Evolutionary conservation across 257 asterid species (phyloP), one percentile per base, ranked within the genome.

Genomic region (Vinca minor): DNA sequence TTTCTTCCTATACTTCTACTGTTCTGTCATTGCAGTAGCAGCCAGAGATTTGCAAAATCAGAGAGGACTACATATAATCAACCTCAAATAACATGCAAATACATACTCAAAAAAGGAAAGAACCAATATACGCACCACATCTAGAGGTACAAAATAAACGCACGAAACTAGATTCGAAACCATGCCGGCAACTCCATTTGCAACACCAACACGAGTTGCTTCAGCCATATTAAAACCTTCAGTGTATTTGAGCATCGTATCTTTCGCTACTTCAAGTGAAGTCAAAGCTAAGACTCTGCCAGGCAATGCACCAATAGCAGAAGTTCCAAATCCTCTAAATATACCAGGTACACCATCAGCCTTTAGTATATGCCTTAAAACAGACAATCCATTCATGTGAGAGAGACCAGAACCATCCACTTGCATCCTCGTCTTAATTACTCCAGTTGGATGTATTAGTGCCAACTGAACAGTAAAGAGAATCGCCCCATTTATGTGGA

Each of bases 381-480:
- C 81, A 63, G 91, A 85, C 13, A 81, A 58, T 44, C 96, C 98
- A 20, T 58, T 76, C 77, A 74, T 62, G 20, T 73, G 84, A 35
- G 89, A 73, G 21, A 84, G 72, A 69, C 86, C 86, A 32, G 84
- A 78, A 64, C 80, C 83, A 70, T 83, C 89, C 39, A 92, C 98
- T 82, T 92, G 98, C 96, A 88, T 85, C 62, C 95, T 77, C 9
- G 98, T 92, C 91, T 92, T 92, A 71, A 88, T 85, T 3, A 92
- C 89, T 42, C 95, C 84, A 15, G 96, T 92, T 29, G 98, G 96
- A 73, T 88, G 98, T 73, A 88, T 82, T 68, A 92, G 71, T 32
- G 95, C 95, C 1, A 95, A 85, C 79, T 92, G 98, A 38, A 66
- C 81, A 38, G 98, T 91, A 68, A 91, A 91, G 35, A 91, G 90